Base-by-base conservation (phyloP, 2,329 filamentous ascomycete species). In the Herpomyces periplanetae region DNA sequence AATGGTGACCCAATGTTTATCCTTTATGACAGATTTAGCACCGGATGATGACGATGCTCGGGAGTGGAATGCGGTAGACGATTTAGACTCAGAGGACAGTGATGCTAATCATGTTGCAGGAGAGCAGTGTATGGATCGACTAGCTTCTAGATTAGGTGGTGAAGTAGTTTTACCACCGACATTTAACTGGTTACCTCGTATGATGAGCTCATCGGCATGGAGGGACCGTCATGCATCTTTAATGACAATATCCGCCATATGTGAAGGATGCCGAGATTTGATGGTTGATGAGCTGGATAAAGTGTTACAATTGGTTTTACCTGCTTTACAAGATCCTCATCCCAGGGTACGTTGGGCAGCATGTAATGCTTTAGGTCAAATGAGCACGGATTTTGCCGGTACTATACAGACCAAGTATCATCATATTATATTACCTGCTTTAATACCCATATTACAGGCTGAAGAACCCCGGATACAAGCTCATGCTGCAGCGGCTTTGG, bases 161-260 rank as follows among this genome's bases (percentile, higher is more conserved):
- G 51, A 66, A 31, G 60, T 65, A n/a, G 64, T 96, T 22, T 47
- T 96, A 9, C 66, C 66, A 12, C 73, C 73, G 1, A 91, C 75
- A 1, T 96, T 91, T 41, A 63, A 64, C 36, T 96, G 80, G 80
- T 56, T 96, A 15, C 80, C 80, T 5, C 55, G 71, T 26, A 96
- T 96, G 80, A 84, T 91, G 59, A 68, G 61, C 20, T 91, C 80
- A 1, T 62, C 66, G 30, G 57, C 69, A 12, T 96, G 80, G 80
- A 59, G 68, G 32, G 80, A 96, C 37, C 58, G 75, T 25, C 80
- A 96, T 38, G 80, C 80, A 13, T 80, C 80, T 17, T 52, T 96
- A 20, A 96, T 96, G 80, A 80, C 80, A 10, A 88, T 96, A 25
- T 91, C 75, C 2, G 80, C 80, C 27, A 96, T 96, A 26, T 91